Base-by-base conservation (phyloP, 2,329 filamentous ascomycete species). In the Nemania sp. region DNA sequence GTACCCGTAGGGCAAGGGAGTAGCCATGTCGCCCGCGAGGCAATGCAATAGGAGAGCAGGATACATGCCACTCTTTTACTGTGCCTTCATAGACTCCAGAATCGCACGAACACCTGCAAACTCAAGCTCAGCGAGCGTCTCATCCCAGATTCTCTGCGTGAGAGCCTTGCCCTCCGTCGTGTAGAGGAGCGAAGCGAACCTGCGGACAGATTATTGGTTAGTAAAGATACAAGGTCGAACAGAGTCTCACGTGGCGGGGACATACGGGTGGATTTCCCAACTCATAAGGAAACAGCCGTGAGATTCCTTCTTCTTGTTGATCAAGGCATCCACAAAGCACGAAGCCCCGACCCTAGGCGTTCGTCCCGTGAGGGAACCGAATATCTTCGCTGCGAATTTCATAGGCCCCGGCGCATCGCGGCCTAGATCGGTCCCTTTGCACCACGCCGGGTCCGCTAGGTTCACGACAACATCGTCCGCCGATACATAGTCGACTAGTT, bases 271-370 rank as follows among this genome's bases (percentile, higher is more conserved):
- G 15, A 80, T 73, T 6, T 74, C 64, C 71, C 76, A 80, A 42
- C 75, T 74, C 70, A 76, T 77, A 1, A 81, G 34, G 54, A 77
- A 80, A 39, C 73, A 77, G 0, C 78, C 79, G 60, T 83, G 80
- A 0, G 75, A 76, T 61, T 80, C 77, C 37, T 70, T 71, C 0
- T 78, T 79, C 48, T 80, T 73, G 0, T 69, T 66, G 0, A 76
- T 67, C 0, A 65, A 67, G 0, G 78, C 78, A 61, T 82, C 75
- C 1, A 81, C 51, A 59, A 77, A 80, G 0, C 72, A 75, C 40
- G 72, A 74, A 1, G 77, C 78, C 5, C 75, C 80, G 5, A 72
- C 70, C 3, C 20, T 40, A 1, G 36, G 52, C 2, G 60, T 68
- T 17, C 74, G 66, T 0, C 62, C 74, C 1, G 63, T 57, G 5